phyloP scores from a whole-genome alignment of 176 grass and related monocot species.

The Oryza coarctata region DNA sequence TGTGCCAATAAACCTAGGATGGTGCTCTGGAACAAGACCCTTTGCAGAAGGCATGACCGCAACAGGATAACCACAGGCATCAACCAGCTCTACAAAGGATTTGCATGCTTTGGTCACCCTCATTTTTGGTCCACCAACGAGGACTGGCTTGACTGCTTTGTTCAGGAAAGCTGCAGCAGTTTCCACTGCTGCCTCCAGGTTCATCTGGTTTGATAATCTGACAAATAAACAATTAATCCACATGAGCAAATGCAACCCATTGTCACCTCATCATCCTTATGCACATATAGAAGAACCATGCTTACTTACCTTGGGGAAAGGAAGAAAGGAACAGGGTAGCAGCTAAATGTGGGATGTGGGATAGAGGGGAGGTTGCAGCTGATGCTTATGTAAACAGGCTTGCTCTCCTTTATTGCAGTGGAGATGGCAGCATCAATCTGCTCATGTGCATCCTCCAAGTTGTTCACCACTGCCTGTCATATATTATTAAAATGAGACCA shows the following conservation, averaged over 20 bases:
- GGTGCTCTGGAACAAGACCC: slow-evolving; percentile 54
- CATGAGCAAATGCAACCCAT: background rate
- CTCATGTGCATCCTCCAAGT: slow-evolving; percentile 64
- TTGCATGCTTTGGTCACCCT: slow-evolving; percentile 53
- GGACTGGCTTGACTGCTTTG: slow-evolving; percentile 54
- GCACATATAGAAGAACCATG: background rate
- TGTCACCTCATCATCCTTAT: background rate
- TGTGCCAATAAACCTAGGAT: slow-evolving; percentile 50
- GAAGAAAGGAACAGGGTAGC: slow-evolving; percentile 53
- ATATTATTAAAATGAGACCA: background rate
- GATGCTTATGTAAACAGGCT: slow-evolving; percentile 65
- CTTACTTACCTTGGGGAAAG: slow-evolving; percentile 46
- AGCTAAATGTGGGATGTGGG: slow-evolving; percentile 48
- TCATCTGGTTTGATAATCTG: slow-evolving; percentile 48
- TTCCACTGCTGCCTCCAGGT: slow-evolving; percentile 51
- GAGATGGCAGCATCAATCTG: slow-evolving; percentile 59
- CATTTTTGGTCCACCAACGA: slow-evolving; percentile 56
- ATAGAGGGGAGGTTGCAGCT: slow-evolving; percentile 52
- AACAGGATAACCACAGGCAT: slow-evolving; percentile 40
- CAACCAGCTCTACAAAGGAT: slow-evolving; percentile 46
- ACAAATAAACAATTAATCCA: background rate
- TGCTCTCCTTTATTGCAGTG: slow-evolving; percentile 61
- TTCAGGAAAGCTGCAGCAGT: slow-evolving; percentile 45
- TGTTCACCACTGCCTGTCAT: slow-evolving; percentile 52
- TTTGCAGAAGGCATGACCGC: slow-evolving; percentile 61